A percentile compares a stretch with the other conserved stretches of the same genome.
Evolutionary conservation across 371 early-diverging fungal species (phyloP).

Genomic region (Vairimorpha ceranae): DNA sequence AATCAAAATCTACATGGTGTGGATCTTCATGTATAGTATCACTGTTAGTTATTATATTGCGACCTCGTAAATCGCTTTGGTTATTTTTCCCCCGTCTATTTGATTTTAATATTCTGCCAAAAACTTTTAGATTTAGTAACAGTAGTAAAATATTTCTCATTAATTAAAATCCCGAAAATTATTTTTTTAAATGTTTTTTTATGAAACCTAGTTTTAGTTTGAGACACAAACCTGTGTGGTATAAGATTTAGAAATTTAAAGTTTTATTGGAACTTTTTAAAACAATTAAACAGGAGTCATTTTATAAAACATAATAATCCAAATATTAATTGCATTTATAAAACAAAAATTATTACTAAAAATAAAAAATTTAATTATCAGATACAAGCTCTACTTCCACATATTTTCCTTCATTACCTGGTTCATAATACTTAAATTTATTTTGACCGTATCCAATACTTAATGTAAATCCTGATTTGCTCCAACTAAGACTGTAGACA

Average conservation of each 20-base stretch:
- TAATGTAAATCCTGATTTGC: constrained; percentile 55
- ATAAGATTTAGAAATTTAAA: neutral
- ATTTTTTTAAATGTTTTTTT: constrained; percentile 9
- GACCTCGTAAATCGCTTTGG: neutral
- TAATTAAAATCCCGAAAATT: neutral
- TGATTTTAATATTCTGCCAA: neutral
- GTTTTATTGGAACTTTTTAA: neutral
- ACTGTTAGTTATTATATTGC: neutral
- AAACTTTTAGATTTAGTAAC: neutral
- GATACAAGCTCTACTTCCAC: constrained; percentile 39
- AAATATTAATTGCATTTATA: neutral
- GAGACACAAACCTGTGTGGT: neutral
- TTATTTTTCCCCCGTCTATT: neutral
- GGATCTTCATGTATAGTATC: neutral
- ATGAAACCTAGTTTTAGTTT: neutral
- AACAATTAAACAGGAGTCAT: neutral
- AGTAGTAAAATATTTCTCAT: neutral
- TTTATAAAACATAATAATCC: neutral
- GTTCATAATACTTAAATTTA: constrained; percentile 54
- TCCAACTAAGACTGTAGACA: constrained; percentile 55
- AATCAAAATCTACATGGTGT: neutral
- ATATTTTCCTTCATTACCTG: constrained; percentile 44
- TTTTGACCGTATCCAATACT: constrained; percentile 58
- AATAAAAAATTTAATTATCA: constrained; percentile 1
- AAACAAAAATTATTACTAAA: neutral